These are phyloP conservation scores for Alternaria dauci DNA, from an alignment of 2,329 filamentous ascomycete species.

Conservation along the genomic window DNA sequence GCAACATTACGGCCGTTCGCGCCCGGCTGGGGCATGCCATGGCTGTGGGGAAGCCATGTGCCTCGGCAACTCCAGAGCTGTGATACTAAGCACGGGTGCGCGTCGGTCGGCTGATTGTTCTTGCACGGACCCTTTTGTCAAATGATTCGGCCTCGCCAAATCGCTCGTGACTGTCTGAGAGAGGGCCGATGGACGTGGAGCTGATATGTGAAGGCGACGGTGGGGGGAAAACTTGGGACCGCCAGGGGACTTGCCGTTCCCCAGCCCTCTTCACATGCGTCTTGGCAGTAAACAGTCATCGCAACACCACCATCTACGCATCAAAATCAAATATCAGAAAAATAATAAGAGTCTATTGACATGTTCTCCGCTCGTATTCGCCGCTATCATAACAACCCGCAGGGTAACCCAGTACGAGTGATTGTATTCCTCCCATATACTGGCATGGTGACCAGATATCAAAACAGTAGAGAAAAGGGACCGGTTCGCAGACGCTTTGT, in stretches of 20 bases:
- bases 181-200: background rate
- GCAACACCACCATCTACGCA: background rate
- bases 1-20: slow-evolving; percentile 20
- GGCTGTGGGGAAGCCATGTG: slow-evolving; percentile 39
- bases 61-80: slow-evolving; percentile 38
- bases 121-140: slow-evolving; percentile 1
- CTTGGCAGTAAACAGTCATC: slow-evolving; percentile 4
- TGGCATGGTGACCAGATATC: background rate
- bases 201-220: background rate
- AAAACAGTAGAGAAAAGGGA: background rate
- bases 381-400: background rate
- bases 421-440: background rate
- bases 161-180: background rate
- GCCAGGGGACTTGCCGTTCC: background rate
- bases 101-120: slow-evolving; percentile 16
- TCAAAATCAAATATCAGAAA: background rate
- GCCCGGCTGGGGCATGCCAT: slow-evolving; percentile 21
- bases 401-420: background rate
- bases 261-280: slow-evolving; percentile 10
- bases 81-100: slow-evolving; percentile 22
- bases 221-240: background rate
- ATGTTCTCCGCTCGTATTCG: no score
- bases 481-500: background rate
- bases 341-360: background rate
- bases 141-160: slow-evolving; percentile 24